Base-by-base conservation (phyloP, 1,284 basidiomycete species). In the Fomitiporia mediterranea region DNA sequence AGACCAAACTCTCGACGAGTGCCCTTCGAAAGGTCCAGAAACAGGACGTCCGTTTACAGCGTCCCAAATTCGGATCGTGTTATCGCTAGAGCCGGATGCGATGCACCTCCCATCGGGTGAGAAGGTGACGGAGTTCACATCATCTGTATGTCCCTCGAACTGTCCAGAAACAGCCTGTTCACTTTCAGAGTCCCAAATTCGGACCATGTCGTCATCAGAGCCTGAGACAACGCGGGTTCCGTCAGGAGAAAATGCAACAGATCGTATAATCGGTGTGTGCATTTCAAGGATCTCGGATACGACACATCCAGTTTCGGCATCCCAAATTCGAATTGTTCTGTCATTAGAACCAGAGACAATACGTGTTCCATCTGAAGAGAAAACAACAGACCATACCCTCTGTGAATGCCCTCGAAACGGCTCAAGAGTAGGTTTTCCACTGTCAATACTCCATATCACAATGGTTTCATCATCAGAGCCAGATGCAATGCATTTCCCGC, bases 171-270 rank as follows among this genome's bases (percentile, higher is more conserved):
- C 9, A 37, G 9, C 19, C 32, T 55, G 21, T 6, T 49, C 58
- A 32, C 48, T 55, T 28, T 32, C 25, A 1, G 59, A 54, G 51
- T 67, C 58, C 68, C 67, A 70, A 15, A 57, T 21, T 17, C 42
- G 38, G 17, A 58, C 19, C 11, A 53, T 35, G 17, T 52, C 13
- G 42, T 59, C 55, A 11, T 8, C 25, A 13, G 48, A 52, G 2
- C 38, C 43, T 9, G 55, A 57, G 11, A 38, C 55, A 19, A 59
- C 42, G 25, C 34, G 55, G n/a, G 19, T 37, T 2, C 55, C 50
- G 25, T 39, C 43, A 2, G 49, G 39, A 13, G 58, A 59, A 38
- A 53, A 56, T 9, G 55, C 44, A 11, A 53, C 55, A 32, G 49
- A 56, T 3, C 13, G 30, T 2, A 58, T 44, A 3, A n/a, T 11